Percentiles rank a stretch among this genome's conserved stretches.
Evolutionary conservation across 2,329 filamentous ascomycete species (phyloP).

Genomic region (Sphaerostilbella broomeana): DNA sequence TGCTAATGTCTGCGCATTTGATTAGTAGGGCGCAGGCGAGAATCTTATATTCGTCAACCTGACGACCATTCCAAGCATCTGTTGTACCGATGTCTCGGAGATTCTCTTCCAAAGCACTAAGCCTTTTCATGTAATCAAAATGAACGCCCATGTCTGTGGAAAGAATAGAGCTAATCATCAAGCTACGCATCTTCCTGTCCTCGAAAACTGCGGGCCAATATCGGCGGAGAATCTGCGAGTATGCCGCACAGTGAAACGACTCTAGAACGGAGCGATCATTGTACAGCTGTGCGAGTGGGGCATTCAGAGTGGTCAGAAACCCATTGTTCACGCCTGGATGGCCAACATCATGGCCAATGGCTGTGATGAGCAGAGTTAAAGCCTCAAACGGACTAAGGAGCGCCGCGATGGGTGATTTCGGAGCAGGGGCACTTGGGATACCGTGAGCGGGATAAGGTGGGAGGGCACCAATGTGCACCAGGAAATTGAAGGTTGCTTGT

Average conservation of each 20-base stretch:
- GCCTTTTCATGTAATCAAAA: conserved; percentile 90
- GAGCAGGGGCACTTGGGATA: conserved; percentile 21
- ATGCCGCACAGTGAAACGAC: conserved; percentile 95
- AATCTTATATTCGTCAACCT: conserved; percentile 68
- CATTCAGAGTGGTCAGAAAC: conserved; percentile 85
- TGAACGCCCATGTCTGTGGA: conserved; percentile 97
- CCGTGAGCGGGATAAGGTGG: conserved; percentile 54
- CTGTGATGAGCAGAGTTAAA: conserved; percentile 81
- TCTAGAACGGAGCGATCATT: conserved; percentile 96
- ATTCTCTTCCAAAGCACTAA: conserved; percentile 74
- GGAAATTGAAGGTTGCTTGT: conserved; percentile 86
- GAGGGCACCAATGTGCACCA: conserved; percentile 71
- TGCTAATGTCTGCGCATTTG: conserved; percentile 98
- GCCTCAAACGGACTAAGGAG: conserved; percentile 83
- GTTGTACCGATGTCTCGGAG: conserved; percentile 59
- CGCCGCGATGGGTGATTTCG: conserved; percentile 61
- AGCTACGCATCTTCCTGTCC: conserved; percentile 70
- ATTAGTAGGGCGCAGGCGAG: conserved; percentile 87
- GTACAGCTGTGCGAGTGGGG: conserved; percentile 88
- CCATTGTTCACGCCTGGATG: conserved; percentile 98
- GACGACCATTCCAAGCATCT: conserved; percentile 70
- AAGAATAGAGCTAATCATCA: conserved; percentile 97
- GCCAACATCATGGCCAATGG: conserved; percentile 96
- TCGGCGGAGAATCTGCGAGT: conserved; percentile 86
- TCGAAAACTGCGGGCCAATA: conserved; percentile 84